Base-by-base conservation (phyloP, 2,329 filamentous ascomycete species). In the Colletotrichum filicis region DNA sequence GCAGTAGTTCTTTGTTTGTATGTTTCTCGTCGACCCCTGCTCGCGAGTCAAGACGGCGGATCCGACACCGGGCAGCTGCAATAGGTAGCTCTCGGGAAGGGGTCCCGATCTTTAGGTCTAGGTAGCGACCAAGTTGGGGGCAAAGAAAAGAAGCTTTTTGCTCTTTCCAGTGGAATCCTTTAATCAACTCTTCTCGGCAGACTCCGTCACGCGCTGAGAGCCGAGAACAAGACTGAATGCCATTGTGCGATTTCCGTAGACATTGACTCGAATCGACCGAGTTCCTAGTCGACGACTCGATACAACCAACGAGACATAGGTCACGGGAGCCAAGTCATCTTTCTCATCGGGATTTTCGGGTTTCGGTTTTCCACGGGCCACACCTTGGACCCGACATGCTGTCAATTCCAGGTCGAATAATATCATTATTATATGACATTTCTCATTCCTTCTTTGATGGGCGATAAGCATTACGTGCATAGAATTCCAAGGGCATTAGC, bases 21-120 rank as follows among this genome's bases (percentile, higher is more conserved):
- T 37, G 19, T 59, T n/a, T 61, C 22, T 35, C 28, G 19, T 28
- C 19, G 30, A n/a, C 57, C 53, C 66, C 60, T 49, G 56, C 28
- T 32, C 62, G 46, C 58, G 71, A 74, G 68, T 72, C 71, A 68
- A 74, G 71, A 57, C 16, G 63, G 71, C 71, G 71, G 57, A 74
- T 72, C 68, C 71, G 71, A 68, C 53, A 71, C 42, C 71, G 58
- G 53, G 71, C 55, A 62, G 24, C 52, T 42, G 42, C 61, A 56
- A 57, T 49, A 32, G 30, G 8, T 32, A 57, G 32, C 37, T 24
- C 19, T 65, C 61, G 55, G 60, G 28, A 65, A 49, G 42, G 19
- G 42, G 42, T 42, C 24, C 60, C 35, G 60, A 73, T 73, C 60
- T 49, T 57, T 46, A 69, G 55, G 55, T 58, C 66, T 60, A 56